Conservation (phyloP, 805 yeast species). For the Peterozyma xylosa region DNA sequence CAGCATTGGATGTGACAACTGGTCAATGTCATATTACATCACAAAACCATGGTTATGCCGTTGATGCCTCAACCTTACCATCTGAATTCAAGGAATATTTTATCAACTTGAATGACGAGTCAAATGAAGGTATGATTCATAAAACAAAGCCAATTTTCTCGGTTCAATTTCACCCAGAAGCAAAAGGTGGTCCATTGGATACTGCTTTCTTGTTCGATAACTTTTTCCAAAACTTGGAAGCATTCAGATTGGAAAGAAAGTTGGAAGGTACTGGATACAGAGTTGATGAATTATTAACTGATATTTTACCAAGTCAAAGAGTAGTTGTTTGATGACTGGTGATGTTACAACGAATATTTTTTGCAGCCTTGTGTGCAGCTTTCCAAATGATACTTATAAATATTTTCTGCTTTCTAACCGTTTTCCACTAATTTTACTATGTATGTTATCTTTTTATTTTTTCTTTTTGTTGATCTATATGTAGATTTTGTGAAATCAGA, state of each 20-base stretch:
- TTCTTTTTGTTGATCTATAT: too few relatives aligned
- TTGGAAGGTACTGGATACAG: slow-evolving; percentile 32
- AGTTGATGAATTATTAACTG: slow-evolving; percentile 41
- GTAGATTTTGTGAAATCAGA: too few relatives aligned
- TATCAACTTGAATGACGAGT: slow-evolving; percentile 87
- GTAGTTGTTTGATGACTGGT: slow-evolving; percentile 22
- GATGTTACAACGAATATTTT: too few relatives aligned
- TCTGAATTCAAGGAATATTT: slow-evolving; percentile 80
- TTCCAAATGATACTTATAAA: too few relatives aligned
- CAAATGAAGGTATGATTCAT: slow-evolving; percentile 97
- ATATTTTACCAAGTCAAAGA: slow-evolving; percentile 59
- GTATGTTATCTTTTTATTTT: too few relatives aligned
- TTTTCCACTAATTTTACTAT: too few relatives aligned
- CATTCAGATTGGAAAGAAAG: slow-evolving; percentile 39
- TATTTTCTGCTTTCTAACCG: too few relatives aligned
- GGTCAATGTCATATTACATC: slow-evolving; percentile 97
- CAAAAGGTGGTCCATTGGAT: slow-evolving; percentile 98
- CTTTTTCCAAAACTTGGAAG: slow-evolving; percentile 64
- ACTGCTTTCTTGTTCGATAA: slow-evolving; percentile 87
- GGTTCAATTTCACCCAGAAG: slow-evolving; percentile 98
- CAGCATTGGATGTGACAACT: slow-evolving; percentile 82
- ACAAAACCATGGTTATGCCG: slow-evolving; percentile 98
- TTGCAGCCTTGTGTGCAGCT: too few relatives aligned
- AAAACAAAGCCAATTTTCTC: slow-evolving; percentile 82
- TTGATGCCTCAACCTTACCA: slow-evolving; percentile 72